Evolutionary conservation across 441 rosid species (phyloP).

Genomic region (Eruca vesicaria): DNA sequence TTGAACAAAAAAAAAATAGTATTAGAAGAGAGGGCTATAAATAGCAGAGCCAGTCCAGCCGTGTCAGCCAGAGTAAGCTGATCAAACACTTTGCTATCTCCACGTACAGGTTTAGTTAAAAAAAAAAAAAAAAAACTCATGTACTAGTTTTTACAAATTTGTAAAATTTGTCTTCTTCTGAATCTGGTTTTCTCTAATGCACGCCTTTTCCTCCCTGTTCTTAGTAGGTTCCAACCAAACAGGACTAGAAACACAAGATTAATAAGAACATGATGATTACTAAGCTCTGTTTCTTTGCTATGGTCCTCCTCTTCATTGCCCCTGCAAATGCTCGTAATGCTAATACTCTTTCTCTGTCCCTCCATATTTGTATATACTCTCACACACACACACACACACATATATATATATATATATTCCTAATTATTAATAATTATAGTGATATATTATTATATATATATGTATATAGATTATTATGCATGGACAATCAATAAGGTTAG

Average conservation of each 20-base stretch:
- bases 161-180: not conserved
- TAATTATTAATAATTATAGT: not conserved
- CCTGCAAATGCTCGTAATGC: constrained; percentile 33
- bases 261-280: not conserved
- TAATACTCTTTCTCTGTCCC: not conserved
- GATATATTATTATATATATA: not conserved
- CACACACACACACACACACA: too few relatives aligned
- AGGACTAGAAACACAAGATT: not conserved
- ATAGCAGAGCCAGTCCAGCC: constrained; percentile 17
- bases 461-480: not conserved
- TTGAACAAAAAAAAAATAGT: not conserved
- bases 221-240: constrained; percentile 11
- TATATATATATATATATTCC: too few relatives aligned
- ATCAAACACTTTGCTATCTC: not conserved
- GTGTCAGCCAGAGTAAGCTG: constrained; percentile 16
- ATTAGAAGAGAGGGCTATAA: constrained; percentile 14
- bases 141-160: not conserved
- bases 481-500: too few relatives aligned
- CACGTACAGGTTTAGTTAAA: constrained; percentile 6
- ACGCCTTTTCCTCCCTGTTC: constrained; percentile 8
- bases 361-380: not conserved
- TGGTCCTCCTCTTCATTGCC: constrained; percentile 18
- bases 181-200: not conserved
- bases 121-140: constrained; percentile 1
- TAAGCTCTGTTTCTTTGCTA: constrained; percentile 13